phyloP scores from a whole-genome alignment of 371 early-diverging fungal species.

The Mortierella polycephala region DNA sequence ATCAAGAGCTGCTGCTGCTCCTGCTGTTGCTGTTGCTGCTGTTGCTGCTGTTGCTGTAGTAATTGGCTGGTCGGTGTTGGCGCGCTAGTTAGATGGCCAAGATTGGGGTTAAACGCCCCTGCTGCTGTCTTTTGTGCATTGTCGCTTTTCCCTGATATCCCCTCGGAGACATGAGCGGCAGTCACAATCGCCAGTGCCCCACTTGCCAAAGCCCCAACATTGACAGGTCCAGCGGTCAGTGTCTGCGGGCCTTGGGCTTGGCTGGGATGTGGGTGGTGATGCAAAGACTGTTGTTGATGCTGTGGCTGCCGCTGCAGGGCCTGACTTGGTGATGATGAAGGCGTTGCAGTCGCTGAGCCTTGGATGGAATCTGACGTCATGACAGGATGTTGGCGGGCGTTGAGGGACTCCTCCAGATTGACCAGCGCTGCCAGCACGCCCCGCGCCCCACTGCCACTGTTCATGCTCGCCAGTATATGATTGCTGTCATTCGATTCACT shows the following conservation, averaged over 20 bases:
- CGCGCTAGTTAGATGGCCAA: conserved; percentile 16
- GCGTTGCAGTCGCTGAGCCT: conserved; percentile 9
- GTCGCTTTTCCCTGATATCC: conserved; percentile 7
- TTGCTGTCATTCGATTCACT: conserved; percentile 36
- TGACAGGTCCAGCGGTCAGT: neutral
- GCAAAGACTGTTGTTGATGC: conserved; percentile 10
- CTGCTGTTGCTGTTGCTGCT: conserved; percentile 18
- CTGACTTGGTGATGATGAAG: conserved; percentile 6
- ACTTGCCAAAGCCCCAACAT: neutral
- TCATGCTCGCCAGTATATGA: conserved; percentile 41
- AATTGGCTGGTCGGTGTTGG: conserved; percentile 30
- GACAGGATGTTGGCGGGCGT: conserved; percentile 18
- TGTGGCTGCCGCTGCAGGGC: conserved; percentile 23
- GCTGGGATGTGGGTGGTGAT: conserved; percentile 20
- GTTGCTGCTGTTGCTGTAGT: conserved; percentile 44
- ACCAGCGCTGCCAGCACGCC: conserved; percentile 25
- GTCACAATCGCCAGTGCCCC: neutral
- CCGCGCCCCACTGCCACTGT: conserved; percentile 20
- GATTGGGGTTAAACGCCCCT: conserved; percentile 11
- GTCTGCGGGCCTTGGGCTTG: neutral
- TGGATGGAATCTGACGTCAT: conserved; percentile 42
- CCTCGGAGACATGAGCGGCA: conserved; percentile 13
- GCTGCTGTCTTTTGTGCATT: conserved; percentile 4
- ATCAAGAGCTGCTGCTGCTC: conserved; percentile 13
- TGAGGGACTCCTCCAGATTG: conserved; percentile 14